Conservation (phyloP, 2,329 filamentous ascomycete genomes). For the Cladorrhinum sp. region DNA sequence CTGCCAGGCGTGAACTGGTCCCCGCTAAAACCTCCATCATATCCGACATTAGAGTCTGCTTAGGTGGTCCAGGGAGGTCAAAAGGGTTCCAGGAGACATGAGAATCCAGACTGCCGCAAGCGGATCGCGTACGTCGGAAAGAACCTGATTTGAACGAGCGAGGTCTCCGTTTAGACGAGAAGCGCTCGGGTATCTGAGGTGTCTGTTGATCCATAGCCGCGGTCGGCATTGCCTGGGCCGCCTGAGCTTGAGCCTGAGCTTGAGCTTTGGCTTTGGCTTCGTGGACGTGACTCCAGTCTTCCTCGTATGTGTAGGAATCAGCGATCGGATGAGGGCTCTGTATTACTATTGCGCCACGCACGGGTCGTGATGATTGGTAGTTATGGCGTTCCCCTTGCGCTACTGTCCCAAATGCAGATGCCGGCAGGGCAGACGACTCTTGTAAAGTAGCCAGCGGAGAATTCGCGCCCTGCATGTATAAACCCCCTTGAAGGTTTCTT, state of each 20-base stretch:
- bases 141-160: neutral
- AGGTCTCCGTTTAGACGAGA: neutral
- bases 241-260: neutral
- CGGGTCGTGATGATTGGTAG: neutral
- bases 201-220: neutral
- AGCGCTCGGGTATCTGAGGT: neutral
- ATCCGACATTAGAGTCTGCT: slow-evolving; percentile 3
- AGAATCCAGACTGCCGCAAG: neutral
- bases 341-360: neutral
- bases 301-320: slow-evolving; percentile 8
- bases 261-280: neutral
- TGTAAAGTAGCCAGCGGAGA: neutral
- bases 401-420: neutral
- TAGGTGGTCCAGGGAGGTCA: slow-evolving; percentile 3
- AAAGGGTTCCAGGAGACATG: slow-evolving; percentile 3
- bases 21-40: neutral
- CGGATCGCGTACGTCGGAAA: neutral
- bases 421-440: neutral
- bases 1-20: neutral
- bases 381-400: neutral
- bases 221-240: no score
- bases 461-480: neutral
- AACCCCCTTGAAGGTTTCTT: neutral
- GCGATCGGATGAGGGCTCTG: slow-evolving; percentile 8
- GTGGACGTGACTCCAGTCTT: slow-evolving; percentile 3